phyloP scores from a whole-genome alignment of 805 yeast genomes.

The Torulaspora gathmanii region DNA sequence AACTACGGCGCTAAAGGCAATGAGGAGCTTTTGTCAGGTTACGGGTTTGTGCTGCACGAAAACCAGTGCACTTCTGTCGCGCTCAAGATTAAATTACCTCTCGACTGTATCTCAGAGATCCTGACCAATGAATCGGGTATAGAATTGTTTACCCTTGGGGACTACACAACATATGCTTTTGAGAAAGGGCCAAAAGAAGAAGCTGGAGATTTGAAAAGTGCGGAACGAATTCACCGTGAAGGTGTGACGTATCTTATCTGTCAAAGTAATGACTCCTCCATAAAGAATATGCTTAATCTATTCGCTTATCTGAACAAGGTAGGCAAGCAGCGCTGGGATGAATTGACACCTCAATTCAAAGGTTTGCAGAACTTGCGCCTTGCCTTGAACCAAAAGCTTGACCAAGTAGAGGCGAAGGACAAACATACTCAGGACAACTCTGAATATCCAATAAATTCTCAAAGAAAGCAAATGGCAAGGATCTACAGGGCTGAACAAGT shows the following conservation, averaged over 20 bases:
- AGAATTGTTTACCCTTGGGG: constrained; percentile 37
- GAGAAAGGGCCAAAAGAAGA: constrained; percentile 11
- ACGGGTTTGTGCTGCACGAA: constrained; percentile 44
- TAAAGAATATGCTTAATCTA: constrained; percentile 28
- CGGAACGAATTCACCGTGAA: constrained; percentile 20
- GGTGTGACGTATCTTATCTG: constrained; percentile 38
- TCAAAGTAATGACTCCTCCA: constrained; percentile 14
- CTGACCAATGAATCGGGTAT: constrained; percentile 37
- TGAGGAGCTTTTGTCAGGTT: constrained; percentile 77
- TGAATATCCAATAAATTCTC: constrained; percentile 7
- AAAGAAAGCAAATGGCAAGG: constrained; percentile 33
- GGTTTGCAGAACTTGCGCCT: constrained; percentile 52
- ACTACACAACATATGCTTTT: constrained; percentile 41
- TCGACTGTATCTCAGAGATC: constrained; percentile 23
- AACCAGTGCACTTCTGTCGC: constrained; percentile 63
- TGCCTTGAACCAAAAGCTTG: constrained; percentile 50
- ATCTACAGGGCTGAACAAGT: constrained; percentile 50
- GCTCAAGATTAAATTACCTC: constrained; percentile 50
- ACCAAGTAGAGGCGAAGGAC: constrained; percentile 17
- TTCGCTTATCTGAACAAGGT: constrained; percentile 39
- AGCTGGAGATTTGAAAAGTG: constrained; percentile 3
- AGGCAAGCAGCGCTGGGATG: constrained; percentile 27
- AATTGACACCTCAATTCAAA: constrained; percentile 51
- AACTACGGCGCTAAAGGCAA: constrained; percentile 90
- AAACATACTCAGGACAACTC: constrained; percentile 8